Evolutionary conservation across 202 grass and related monocot genomes (phyloP), one percentile per base, ranked within the genome.

Genomic region (Zizania palustris): DNA sequence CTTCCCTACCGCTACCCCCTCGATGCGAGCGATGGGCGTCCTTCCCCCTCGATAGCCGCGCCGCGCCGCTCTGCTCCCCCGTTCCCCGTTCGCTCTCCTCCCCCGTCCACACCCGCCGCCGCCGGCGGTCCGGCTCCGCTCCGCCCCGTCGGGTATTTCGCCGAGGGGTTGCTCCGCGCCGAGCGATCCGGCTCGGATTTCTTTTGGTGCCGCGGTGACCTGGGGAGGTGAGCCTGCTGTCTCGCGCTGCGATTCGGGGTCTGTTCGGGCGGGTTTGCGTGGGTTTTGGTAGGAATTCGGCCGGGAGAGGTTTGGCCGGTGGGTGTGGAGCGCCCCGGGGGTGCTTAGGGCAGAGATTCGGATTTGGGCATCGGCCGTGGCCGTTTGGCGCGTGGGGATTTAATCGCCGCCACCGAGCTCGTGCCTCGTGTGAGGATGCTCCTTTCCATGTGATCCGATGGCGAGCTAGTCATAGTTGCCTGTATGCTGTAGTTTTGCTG

Each of bases 1-100:
- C 38, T n/a, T n/a, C n/a, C n/a, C n/a, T n/a, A n/a, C n/a, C n/a
- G n/a, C n/a, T 63, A 60, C 72, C 13, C 69, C 60, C 79, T 70
- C 79, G 69, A 82, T 82, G 79, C 48, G 79, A 82, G 51, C 51
- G 51, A 54, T 74, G 79, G 79, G 57, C 64, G 58, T 36, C 72
- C 63, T 41, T 81, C 72, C 74, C 63, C 82, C 70, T 89, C 79
- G 83, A 89, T 86, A 89, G 83, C 73, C 79, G 87, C 82, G 82
- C 83, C 58, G 78, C 78, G n/a, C n/a, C n/a, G n/a, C n/a, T 71
- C 57, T 71, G 57, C 67, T 39, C 40, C 69, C 65, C 87, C 37
- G 70, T 89, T 85, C 87, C 83, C 87, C 80, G 79, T 80, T 71
- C 50, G 70, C 79, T 2, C 19, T 0, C 76, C 48, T 34, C n/a